Evolutionary conservation across 2,329 filamentous ascomycete species (phyloP), one percentile per base, ranked within the genome.

Genomic region (Hirsutella minnesotensis): DNA sequence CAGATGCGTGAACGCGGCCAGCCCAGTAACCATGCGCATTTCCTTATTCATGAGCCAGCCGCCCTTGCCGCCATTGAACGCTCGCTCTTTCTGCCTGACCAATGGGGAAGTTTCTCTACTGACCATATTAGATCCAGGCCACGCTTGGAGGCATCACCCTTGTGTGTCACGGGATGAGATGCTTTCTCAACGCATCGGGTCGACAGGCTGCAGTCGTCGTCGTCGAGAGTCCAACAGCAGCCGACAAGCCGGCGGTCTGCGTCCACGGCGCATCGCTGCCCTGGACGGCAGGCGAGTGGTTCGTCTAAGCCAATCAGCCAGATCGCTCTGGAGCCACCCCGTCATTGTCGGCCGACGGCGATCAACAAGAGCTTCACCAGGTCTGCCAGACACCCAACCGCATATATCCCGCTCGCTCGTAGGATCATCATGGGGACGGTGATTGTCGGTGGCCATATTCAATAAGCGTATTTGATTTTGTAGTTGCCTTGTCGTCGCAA

Each of bases 351-450:
- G 22, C 22, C 31, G 12, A 9, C 9, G 4, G 8, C 13, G 8
- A 1, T 15, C 9, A 19, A 35, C 9, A 12, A 33, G 33, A 13
- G 27, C 16, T 35, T 31, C 42, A 51, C 49, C 43, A 3, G 49
- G 43, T 9, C 48, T 47, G 10, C 49, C 51, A 22, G 50, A 48
- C 15, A 53, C 27, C 48, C 49, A 53, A 19, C 51, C 51, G 29
- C 51, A 53, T 9, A 41, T 49, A 34, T 50, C 49, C 12, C 24
- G 7, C 12, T 18, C 31, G 9, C 4, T 20, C 5, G 31, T 22
- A 9, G 38, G 15, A 2, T 13, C 19, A 36, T 9, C 29, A 30
- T 34, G 18, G 18, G n/a, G n/a, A n/a, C n/a, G n/a, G n/a, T n/a
- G n/a, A n/a, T n/a, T n/a, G n/a, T n/a, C n/a, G n/a, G n/a, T n/a